Base-by-base conservation (phyloP, 495 filamentous ascomycete genomes). In the Usnea hakonensis region DNA sequence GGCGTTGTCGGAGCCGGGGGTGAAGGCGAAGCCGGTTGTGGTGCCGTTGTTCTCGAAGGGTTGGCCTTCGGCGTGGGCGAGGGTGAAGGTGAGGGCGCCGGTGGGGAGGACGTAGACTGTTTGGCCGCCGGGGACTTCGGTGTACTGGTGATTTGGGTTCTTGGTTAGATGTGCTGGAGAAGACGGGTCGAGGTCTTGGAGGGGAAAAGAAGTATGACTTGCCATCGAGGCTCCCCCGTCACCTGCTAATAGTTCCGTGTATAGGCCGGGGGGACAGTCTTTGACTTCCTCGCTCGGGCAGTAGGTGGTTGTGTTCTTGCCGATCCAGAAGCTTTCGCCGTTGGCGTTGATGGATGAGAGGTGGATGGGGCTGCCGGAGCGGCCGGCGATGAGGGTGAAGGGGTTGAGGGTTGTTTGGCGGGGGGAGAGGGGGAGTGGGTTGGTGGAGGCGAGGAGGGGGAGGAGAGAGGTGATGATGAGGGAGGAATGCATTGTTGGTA, bases 341-440 rank as follows among this genome's bases (percentile, higher is more conserved):
- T 60, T 60, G 35, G 58, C 58, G 36, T 60, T 60, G 35, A 60
- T 50, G 35, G 58, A 2, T 21, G 23, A 23, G 10, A 60, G 35
- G 46, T 60, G 58, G 17, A 60, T 60, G 7, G 58, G 58, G 43
- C 58, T 60, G 58, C n/a, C 35, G 1, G 58, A 60, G 30, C 46
- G 58, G 38, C n/a, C 58, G 36, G 58, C 58, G 26, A 60, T 53
- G 58, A 60, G 32, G 23, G 28, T 38, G 58, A 60, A 60, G 35
- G 58, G 58, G 2, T 14, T 19, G 17, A 23, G 26, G 17, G 38
- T 50, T 10, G 33, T 17, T 38, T 60, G 58, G 23, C 58, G 58
- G 14, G 19, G 8, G 5, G 28, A 9, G 28, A 52, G 43, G 5
- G 58, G 58, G 13, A 60, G 33, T 26, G 58, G 44, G 21, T 10